Base-by-base conservation (phyloP, 1,284 basidiomycete species). In the Sporisorium graminicola region DNA sequence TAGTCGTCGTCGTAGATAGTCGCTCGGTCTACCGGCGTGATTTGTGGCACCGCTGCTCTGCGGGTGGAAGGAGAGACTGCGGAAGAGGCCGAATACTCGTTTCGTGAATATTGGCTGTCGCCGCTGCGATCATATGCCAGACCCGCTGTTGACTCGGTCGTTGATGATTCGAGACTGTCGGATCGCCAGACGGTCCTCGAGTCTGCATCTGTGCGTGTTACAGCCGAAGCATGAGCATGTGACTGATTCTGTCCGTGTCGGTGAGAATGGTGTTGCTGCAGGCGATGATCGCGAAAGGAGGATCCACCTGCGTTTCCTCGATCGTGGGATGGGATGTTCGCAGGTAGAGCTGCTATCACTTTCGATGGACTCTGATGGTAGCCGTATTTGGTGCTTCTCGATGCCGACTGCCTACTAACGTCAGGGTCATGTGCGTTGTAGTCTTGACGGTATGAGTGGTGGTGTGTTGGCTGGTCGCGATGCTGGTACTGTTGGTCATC, bases 1-100 rank as follows among this genome's bases (percentile, higher is more conserved):
- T 65, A 77, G 54, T 73, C 74, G 29, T 77, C 74, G 9, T 77
- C 74, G 51, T 77, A 77, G 46, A 72, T 56, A 13, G 74, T 76
- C 14, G 49, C 50, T 37, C 69, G 73, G 14, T 71, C 68, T 12
- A 52, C 64, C 4, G 53, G 8, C 24, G 47, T 59, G 54, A 35
- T 66, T 9, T 44, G 42, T 18, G 51, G 47, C 5, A 50, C 18
- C 10, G 18, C 42, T 13, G 33, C 43, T 24, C 50, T 50, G 27
- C 56, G 47, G 37, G 46, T 24, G 2, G 55, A 20, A 9, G 24
- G 16, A 26, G 50, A 26, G 14, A 33, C 16, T 12, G 27, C 33
- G 27, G 26, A 9, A 20, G 47, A 24, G 24, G 14, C n/a, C 2
- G 49, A 43, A 16, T 42, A 35, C 31, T 53, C 29, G 42, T 26